Percentiles rank a stretch among this genome's conserved stretches.
These are phyloP conservation scores for Noccaea caerulescens DNA, from an alignment of 345 rosid species.

Conservation along the genomic window DNA sequence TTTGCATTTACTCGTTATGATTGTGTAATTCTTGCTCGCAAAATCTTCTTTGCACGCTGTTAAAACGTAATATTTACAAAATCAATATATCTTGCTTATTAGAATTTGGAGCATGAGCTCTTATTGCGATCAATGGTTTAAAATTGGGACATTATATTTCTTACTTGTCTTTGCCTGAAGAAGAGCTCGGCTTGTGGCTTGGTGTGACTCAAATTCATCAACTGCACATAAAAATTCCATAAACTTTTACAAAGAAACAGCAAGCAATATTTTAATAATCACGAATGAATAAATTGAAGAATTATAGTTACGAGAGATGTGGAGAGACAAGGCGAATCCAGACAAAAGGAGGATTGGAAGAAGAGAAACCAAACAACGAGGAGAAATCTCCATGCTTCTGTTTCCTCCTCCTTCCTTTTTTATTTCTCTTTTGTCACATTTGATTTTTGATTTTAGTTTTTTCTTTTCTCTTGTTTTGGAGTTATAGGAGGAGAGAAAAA, in stretches of 20 bases:
- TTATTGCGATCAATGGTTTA: not conserved
- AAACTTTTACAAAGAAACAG: not conserved
- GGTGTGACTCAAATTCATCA: constrained; percentile 48
- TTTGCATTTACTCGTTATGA: constrained; percentile 70
- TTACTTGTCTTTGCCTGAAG: constrained; percentile 66
- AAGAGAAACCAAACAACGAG: constrained; percentile 38
- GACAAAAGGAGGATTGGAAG: constrained; percentile 42
- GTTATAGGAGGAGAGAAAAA: constrained; percentile 44
- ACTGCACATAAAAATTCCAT: constrained; percentile 46
- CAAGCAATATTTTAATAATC: not conserved
- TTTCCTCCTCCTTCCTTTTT: constrained; percentile 20
- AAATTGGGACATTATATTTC: not conserved
- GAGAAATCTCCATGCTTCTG: constrained; percentile 47
- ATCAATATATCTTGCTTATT: not conserved
- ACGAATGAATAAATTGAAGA: not conserved
- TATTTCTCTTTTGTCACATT: constrained; percentile 31
- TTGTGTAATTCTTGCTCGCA: constrained; percentile 62
- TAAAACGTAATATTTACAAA: not conserved
- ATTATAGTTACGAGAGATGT: constrained; percentile 39
- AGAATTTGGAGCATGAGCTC: constrained; percentile 1
- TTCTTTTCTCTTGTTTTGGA: constrained; percentile 12
- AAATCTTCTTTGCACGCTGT: constrained; percentile 67
- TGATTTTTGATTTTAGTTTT: constrained; percentile 5
- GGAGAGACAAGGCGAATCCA: constrained; percentile 50
- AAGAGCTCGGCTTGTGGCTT: constrained; percentile 59